phyloP scores from a whole-genome alignment of 169 alveolate species.

The Amoebophrya sp. region DNA sequence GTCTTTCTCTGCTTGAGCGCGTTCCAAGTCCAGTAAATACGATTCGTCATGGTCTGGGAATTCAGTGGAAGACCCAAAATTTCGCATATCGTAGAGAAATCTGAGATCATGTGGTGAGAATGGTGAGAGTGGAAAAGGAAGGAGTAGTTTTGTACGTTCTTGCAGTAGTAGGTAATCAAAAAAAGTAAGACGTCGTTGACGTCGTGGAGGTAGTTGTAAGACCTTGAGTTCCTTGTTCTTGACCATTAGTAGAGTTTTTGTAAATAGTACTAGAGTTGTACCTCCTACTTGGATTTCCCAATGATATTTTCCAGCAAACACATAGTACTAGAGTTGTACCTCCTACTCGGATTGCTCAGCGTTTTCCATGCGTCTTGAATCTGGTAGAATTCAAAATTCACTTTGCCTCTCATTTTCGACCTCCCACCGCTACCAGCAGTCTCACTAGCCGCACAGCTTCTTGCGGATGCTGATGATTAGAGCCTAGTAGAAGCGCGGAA shows the following conservation, averaged over 20 bases:
- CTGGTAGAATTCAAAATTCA: background rate
- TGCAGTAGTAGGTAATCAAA: too few relatives aligned
- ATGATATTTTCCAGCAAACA: too few relatives aligned
- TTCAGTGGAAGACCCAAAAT: background rate
- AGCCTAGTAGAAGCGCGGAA: too few relatives aligned
- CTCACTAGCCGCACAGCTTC: too few relatives aligned
- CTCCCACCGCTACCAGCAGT: too few relatives aligned
- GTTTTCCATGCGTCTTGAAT: background rate
- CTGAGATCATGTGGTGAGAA: background rate
- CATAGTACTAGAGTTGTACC: too few relatives aligned
- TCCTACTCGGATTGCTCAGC: background rate
- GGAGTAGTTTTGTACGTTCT: too few relatives aligned
- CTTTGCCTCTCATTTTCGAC: too few relatives aligned
- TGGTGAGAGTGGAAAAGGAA: too few relatives aligned
- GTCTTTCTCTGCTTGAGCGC: slow-evolving; percentile 6
- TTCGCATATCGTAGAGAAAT: slow-evolving; percentile 2
- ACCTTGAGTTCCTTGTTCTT: background rate
- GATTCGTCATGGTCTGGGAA: background rate
- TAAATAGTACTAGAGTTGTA: background rate
- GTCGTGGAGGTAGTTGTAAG: too few relatives aligned
- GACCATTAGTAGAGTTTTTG: background rate
- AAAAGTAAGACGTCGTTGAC: too few relatives aligned
- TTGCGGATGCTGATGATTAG: too few relatives aligned
- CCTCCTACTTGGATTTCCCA: background rate
- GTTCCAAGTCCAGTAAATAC: background rate